Conservation (phyloP, 2,329 filamentous ascomycete species). For the Stachybotrys chartarum region DNA sequence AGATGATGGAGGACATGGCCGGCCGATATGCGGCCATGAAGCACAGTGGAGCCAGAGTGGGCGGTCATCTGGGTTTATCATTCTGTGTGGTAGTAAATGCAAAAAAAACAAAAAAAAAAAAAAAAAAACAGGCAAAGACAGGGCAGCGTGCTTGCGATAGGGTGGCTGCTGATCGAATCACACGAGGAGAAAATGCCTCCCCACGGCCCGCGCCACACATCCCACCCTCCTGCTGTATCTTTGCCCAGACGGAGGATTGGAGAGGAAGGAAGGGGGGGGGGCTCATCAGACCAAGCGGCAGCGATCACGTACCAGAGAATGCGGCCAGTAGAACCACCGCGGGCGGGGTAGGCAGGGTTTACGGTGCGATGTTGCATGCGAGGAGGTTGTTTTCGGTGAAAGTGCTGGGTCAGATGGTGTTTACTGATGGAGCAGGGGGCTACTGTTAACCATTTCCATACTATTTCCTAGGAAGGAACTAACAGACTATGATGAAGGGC, state of each 20-base stretch:
- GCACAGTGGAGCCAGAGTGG: conserved; percentile 14
- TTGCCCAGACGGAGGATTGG: not conserved
- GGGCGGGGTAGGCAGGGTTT: too few species aligned
- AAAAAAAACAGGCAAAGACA: too few species aligned
- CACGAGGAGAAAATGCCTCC: not conserved
- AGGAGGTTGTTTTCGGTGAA: not conserved
- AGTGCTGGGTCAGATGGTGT: not conserved
- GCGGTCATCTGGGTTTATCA: not conserved
- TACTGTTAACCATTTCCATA: not conserved
- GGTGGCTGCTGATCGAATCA: not conserved
- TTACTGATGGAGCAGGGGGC: not conserved
- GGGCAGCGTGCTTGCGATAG: not conserved
- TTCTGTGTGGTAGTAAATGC: not conserved
- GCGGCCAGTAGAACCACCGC: not conserved
- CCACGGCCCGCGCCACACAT: not conserved
- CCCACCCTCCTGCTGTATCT: not conserved
- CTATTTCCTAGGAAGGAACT: not conserved
- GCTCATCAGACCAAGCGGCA: not conserved
- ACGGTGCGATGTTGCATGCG: not conserved
- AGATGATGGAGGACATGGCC: conserved; percentile 4
- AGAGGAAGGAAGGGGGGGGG: not conserved
- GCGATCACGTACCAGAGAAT: not conserved
- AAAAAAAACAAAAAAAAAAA: not conserved
- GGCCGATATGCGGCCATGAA: conserved; percentile 15
- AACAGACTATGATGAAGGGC: too few species aligned